phyloP scores from a whole-genome alignment of 371 early-diverging fungal species.

The Syncephalastrum monosporum region DNA sequence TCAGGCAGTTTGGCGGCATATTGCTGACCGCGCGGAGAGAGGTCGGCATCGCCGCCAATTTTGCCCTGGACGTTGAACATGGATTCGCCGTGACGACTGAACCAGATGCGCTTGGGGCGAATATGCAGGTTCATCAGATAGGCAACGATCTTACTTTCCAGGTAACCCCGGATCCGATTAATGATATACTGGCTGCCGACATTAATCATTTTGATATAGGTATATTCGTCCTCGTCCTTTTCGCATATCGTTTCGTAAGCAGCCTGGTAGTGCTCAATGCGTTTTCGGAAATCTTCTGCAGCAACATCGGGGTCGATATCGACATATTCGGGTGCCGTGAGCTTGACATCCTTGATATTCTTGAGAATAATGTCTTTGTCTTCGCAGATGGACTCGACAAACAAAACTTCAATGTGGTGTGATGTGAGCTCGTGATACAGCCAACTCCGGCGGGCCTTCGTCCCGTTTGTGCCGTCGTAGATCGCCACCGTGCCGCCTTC shows the following conservation, averaged over 20 bases:
- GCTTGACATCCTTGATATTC: conserved; percentile 93
- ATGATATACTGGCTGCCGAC: conserved; percentile 28
- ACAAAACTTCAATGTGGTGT: conserved; percentile 84
- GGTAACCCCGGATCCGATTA: conserved; percentile 69
- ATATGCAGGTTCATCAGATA: conserved; percentile 98
- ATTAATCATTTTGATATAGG: conserved; percentile 92
- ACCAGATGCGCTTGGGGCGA: conserved; percentile 85
- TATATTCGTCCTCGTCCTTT: conserved; percentile 46
- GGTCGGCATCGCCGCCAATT: conserved; percentile 93
- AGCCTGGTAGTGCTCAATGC: conserved; percentile 88
- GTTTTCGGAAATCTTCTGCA: conserved; percentile 81
- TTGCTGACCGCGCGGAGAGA: conserved; percentile 85
- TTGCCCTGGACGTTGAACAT: conserved; percentile 83
- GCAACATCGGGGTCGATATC: conserved; percentile 75
- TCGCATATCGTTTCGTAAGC: conserved; percentile 85
- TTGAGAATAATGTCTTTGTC: conserved; percentile 79
- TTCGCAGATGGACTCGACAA: conserved; percentile 93
- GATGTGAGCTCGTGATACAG: conserved; percentile 64
- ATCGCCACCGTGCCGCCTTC: conserved; percentile 83
- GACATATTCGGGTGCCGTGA: conserved; percentile 91
- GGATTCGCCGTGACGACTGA: conserved; percentile 88
- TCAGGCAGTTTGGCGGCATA: conserved; percentile 86
- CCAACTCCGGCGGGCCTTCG: conserved; percentile 72
- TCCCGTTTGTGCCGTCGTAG: conserved; percentile 97
- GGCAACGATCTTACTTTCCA: conserved; percentile 93